Evolutionary conservation across 176 grass and related monocot species (phyloP), one percentile per base, ranked within the genome.

Genomic region (Cymbopogon citratus): DNA sequence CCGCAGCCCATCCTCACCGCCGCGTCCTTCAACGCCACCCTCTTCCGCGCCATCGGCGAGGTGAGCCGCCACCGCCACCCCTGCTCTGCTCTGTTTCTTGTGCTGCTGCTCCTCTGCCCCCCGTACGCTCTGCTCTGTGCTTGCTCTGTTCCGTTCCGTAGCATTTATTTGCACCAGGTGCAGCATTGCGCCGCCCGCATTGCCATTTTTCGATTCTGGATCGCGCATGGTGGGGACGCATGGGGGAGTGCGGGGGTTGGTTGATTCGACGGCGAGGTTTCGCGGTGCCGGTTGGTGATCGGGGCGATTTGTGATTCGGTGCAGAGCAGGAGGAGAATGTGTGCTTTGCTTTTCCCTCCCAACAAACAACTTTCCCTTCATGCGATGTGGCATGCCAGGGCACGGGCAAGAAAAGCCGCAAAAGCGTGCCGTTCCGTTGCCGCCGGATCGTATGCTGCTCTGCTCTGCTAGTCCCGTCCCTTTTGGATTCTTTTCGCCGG

Each of bases 1-100:
- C 96, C 96, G 16, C 91, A 93, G 86, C 91, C 92, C 23, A 89
- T 98, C 60, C 85, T 93, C 86, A 95, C 96, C 9, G 92, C 92
- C 24, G 96, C 96, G 0, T 93, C 96, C 1, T 98, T 98, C 90
- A 98, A 98, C 75, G 85, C 66, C 71, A 81, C 96, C 33, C 90
- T 98, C 66, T 98, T 98, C 85, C 82, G 87, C 54, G 39, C 87
- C 90, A 95, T 94, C 54, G 91, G 91, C 64, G 79, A 93, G 89
- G 94, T 97, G 35, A 90, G 77, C 12, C 0, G 1, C 31, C 6
- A n/a, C 12, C 6, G 7, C 39, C 5, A 13, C 9, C 21, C 9
- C 65, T 9, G 0, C 4, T 11, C 4, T 38, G 3, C 7, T 16
- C 27, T 45, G n/a, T n/a, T n/a, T n/a, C n/a, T n/a, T n/a, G n/a